Evolutionary conservation across 1,284 basidiomycete genomes (phyloP), one percentile per base, ranked within the genome.

Genomic region (Cutaneotrichosporon sp.): DNA sequence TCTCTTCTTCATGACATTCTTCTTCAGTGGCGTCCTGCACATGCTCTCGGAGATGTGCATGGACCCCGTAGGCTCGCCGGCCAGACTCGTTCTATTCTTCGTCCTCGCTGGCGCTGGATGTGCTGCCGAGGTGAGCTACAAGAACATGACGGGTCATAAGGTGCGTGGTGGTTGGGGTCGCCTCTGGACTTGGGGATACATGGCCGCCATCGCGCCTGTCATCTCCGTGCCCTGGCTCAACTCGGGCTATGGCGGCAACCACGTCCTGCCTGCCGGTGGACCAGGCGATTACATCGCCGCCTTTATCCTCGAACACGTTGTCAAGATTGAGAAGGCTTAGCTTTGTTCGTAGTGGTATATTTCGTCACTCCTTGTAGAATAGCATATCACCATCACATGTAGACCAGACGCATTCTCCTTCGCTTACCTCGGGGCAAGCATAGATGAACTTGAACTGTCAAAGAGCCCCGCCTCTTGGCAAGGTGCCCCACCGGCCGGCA

Each of bases 11-110:
- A 49, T 73, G 11, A 70, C 73, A 31, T 79, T 79, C 67, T 58
- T 73, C 67, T 65, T 74, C 58, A 79, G 77, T 1, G 78, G 74
- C 0, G 46, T 61, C 5, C 68, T 79, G 56, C 79, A 80, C 69
- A 70, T 72, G 30, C 34, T 75, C n/a, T 74, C 73, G n/a, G 67
- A 75, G 60, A 66, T 77, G 38, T 66, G 71, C 2, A 74, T 76
- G 70, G 47, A 67, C 42, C 75, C 77, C 6, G 57, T 70, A 16
- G 55, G 55, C 22, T 50, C 55, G 9, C 61, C 61, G 0, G 47
- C 62, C 26, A 62, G 60, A 5, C 65, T 78, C 1, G 61, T 70
- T 26, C 40, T 62, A 5, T 75, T 77, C 65, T 81, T 81, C 70
- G 30, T 77, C 16, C 53, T 72, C 13, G 72, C 70, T 2, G 75